These are phyloP conservation scores for Lecanicillium sp. DNA, from an alignment of 2,329 filamentous ascomycete genomes.

Conservation along the genomic window DNA sequence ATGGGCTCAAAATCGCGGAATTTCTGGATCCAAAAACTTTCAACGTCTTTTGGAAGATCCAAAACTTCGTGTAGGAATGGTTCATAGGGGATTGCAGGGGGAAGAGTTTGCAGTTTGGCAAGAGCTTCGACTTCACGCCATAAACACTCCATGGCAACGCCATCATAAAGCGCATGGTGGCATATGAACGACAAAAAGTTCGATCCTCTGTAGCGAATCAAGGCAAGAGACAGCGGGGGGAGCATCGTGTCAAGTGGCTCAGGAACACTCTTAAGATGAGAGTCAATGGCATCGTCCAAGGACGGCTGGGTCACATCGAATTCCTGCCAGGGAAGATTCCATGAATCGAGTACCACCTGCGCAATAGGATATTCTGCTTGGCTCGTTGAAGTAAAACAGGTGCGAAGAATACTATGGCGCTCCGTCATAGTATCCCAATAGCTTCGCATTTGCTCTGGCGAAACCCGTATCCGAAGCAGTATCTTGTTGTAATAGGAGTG, in stretches of 20 bases:
- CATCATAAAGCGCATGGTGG: constrained; percentile 86
- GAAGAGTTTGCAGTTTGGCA: constrained; percentile 40
- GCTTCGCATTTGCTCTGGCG: constrained; percentile 39
- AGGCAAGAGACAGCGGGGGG: constrained; percentile 38
- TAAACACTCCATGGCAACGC: constrained; percentile 63
- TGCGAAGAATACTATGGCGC: constrained; percentile 71
- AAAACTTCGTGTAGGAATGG: constrained; percentile 56
- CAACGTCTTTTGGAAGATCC: constrained; percentile 35
- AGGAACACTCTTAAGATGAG: constrained; percentile 31
- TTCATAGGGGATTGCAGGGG: constrained; percentile 46
- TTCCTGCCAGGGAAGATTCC: constrained; percentile 31
- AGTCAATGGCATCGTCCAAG: constrained; percentile 27
- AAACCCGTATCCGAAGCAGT: constrained; percentile 49
- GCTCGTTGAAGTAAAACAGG: constrained; percentile 63
- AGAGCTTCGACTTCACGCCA: constrained; percentile 61
- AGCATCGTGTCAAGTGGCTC: constrained; percentile 33
- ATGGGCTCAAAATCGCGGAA: constrained; percentile 41
- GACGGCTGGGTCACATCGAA: constrained; percentile 22
- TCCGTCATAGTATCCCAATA: constrained; percentile 56
- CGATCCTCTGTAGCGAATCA: constrained; percentile 24
- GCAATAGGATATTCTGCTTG: constrained; percentile 55
- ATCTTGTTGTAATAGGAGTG: constrained; percentile 67
- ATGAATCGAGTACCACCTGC: constrained; percentile 58
- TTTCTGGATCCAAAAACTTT: constrained; percentile 58
- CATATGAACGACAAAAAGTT: constrained; percentile 41